phyloP scores from a whole-genome alignment of 805 yeast species.

The Nakazawaea ernobii region DNA sequence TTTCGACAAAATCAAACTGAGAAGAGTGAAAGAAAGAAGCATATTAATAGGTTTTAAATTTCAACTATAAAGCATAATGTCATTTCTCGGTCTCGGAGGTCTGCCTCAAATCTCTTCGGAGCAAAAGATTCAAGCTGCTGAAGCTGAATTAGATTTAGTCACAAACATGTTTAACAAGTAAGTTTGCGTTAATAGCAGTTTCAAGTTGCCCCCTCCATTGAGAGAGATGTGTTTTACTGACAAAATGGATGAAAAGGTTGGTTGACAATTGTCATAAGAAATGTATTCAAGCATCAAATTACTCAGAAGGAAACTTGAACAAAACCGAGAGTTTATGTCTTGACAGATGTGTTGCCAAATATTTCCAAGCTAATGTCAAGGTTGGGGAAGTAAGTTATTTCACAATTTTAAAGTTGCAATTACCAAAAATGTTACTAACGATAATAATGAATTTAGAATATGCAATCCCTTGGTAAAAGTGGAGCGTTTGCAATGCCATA shows the following conservation, averaged over 20 bases:
- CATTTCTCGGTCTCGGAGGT: constrained; percentile 66
- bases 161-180: constrained; percentile 90
- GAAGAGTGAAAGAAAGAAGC: no score
- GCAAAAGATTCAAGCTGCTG: constrained; percentile 85
- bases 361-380: constrained; percentile 89
- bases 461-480: constrained; percentile 32
- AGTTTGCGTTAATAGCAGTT: constrained; percentile 7
- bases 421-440: background rate
- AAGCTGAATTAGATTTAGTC: constrained; percentile 94
- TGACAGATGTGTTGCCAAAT: constrained; percentile 94
- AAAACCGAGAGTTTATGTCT: constrained; percentile 82
- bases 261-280: constrained; percentile 86
- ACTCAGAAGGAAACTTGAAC: constrained; percentile 67
- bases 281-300: constrained; percentile 60
- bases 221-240: constrained; percentile 1
- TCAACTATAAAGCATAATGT: constrained; percentile 35
- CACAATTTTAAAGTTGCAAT: background rate
- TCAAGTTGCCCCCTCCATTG: background rate
- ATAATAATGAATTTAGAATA: constrained; percentile 16
- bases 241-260: constrained; percentile 29
- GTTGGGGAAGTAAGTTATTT: constrained; percentile 63
- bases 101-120: constrained; percentile 70
- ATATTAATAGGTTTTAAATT: background rate
- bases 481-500: constrained; percentile 23
- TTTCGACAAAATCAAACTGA: no score